These are phyloP conservation scores for Thraustochytrium sp. DNA, from an alignment of 352 stramenopile species.

Conservation along the genomic window DNA sequence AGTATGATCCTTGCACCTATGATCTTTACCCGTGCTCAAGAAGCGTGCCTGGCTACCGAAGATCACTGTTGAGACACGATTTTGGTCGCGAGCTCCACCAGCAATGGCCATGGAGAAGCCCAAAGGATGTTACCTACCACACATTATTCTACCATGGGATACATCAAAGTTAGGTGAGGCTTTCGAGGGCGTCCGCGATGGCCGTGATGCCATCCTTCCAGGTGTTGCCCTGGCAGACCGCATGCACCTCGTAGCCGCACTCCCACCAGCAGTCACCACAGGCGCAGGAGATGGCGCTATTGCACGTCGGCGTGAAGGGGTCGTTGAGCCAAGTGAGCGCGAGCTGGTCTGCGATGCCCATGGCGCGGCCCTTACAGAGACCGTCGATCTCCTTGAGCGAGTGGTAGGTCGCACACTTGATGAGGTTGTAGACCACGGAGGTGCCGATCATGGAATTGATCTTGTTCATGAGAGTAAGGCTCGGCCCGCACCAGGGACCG, in stretches of 20 bases:
- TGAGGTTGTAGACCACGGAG: not conserved
- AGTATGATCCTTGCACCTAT: too few species aligned
- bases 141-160: not conserved
- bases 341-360: not conserved
- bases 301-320: slow-evolving; percentile 5
- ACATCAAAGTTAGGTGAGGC: not conserved
- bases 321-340: not conserved
- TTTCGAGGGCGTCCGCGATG: not conserved
- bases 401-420: not conserved
- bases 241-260: not conserved
- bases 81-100: too few species aligned
- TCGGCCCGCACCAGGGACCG: not conserved
- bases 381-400: slow-evolving; percentile 16
- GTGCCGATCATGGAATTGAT: not conserved
- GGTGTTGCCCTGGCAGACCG: not conserved
- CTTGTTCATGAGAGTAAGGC: not conserved
- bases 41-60: too few species aligned
- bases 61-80: too few species aligned
- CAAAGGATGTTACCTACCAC: too few species aligned
- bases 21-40: too few species aligned
- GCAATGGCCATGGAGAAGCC: too few species aligned
- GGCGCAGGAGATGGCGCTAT: not conserved
- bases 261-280: slow-evolving; percentile 1
- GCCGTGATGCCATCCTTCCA: not conserved
- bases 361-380: not conserved